Percentiles rank a stretch among this genome's conserved stretches.
These are phyloP conservation scores for Pseudotsuga menziesii DNA, from an alignment of 75 land plant genomes.

Conservation along the genomic window DNA sequence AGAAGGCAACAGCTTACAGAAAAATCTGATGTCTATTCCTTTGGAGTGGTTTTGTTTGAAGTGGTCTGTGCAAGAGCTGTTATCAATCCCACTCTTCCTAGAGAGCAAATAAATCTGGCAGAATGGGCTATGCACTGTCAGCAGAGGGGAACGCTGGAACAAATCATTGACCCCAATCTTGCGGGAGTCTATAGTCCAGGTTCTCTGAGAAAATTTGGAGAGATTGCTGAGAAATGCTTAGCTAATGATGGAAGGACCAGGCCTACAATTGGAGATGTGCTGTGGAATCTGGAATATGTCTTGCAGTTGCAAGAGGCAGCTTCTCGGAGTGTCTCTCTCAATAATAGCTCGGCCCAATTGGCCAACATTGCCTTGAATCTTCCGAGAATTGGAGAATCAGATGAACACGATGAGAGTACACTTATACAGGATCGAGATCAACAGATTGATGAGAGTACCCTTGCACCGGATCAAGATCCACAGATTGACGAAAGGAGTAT, in stretches of 20 bases:
- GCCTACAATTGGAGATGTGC: slow-evolving; percentile 39
- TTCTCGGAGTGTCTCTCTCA: background rate
- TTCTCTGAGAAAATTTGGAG: slow-evolving; percentile 32
- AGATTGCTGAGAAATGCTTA: slow-evolving; percentile 31
- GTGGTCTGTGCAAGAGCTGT: slow-evolving; percentile 39
- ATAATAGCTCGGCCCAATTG: slow-evolving; percentile 1
- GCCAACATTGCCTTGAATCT: background rate
- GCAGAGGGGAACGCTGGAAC: slow-evolving; percentile 25
- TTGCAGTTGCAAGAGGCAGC: slow-evolving; percentile 10
- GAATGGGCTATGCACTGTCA: slow-evolving; percentile 39
- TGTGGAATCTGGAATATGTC: slow-evolving; percentile 32
- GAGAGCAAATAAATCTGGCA: slow-evolving; percentile 27
- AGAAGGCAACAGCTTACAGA: slow-evolving; percentile 26
- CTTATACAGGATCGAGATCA: slow-evolving; percentile 4
- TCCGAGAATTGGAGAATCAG: background rate
- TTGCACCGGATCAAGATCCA: background rate
- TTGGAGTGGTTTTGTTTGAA: slow-evolving; percentile 41
- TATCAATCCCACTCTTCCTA: slow-evolving; percentile 32
- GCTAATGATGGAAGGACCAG: slow-evolving; percentile 32
- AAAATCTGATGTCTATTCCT: slow-evolving; percentile 33
- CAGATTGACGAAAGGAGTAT: slow-evolving; percentile 6
- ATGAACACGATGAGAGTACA: slow-evolving; percentile 1
- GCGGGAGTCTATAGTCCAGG: slow-evolving; percentile 11
- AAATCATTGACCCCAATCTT: slow-evolving; percentile 29
- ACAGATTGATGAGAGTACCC: background rate